Base-by-base conservation (phyloP, 2,329 filamentous ascomycete genomes). In the Geosmithia putterillii region DNA sequence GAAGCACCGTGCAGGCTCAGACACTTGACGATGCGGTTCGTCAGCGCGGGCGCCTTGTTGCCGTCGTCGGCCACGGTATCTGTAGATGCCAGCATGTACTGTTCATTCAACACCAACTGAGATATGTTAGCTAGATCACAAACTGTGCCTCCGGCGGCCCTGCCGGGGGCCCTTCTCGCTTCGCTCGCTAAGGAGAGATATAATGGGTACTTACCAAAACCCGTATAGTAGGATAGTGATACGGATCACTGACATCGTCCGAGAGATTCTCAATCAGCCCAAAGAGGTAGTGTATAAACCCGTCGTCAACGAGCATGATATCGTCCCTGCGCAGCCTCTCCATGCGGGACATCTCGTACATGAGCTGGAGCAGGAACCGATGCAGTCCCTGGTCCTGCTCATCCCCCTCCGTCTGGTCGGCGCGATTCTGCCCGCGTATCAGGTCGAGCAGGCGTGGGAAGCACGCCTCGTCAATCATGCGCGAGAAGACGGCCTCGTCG, bases 261-360 rank as follows among this genome's bases (percentile, higher is more conserved):
- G 87, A 92, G 5, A 90, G 71, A 48, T 85, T 76, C 63, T 96
- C 90, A 55, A 95, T 90, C 45, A 95, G 80, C 50, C 82, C 74
- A 55, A 96, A 88, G 9, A 98, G 76, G 55, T 86, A 83, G 32
- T 77, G 72, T 46, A 96, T 74, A 60, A 98, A 95, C 41, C 74
- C 74, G 57, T 98, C 92, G 51, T 82, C 74, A 23, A 83, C 83
- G 45, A 76, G 86, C 64, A 76, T 54, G 50, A 98, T 65, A 58
- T 98, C 90, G 50, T 86, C 79, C 47, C 74, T 66, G 44, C 76
- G 81, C 46, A 98, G 66, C 48, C 81, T 76, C 62, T 96, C 88
- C 58, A 96, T 87, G 47, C 94, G 77, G 38, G 87, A 89, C 84
- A 95, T 95, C 67, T 96, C 92, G 63, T 95, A 98, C 57, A 95